Evolutionary conservation across 2,329 filamentous ascomycete genomes (phyloP), one percentile per base, ranked within the genome.

Genomic region (Microcyclospora tardicrescens): DNA sequence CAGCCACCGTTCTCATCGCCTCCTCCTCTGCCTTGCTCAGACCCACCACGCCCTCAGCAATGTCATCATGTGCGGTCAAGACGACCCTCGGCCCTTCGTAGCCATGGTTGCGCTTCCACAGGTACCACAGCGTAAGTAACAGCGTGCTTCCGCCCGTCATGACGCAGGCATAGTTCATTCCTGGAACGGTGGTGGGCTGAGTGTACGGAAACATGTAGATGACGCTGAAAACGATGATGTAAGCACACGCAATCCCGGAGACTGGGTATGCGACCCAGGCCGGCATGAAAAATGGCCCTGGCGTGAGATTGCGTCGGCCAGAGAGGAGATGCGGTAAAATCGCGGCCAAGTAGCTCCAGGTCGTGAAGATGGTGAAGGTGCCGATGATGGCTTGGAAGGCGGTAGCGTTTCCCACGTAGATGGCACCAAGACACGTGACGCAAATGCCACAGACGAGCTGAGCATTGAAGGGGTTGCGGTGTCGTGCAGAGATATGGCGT

Each of bases 371-470:
- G 37, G 74, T 66, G 53, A 74, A 77, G 0, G 65, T 69, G 9
- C 75, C 75, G 6, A 81, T 71, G 16, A 83, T 73, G 0, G 78
- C 78, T 32, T 73, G 71, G 59, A 83, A 84, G 0, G 79, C 79
- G 0, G 75, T 78, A 1, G 66, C 69, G 43, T 67, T 75, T n/a
- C 73, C 78, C 1, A 83, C 68, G 46, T 81, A 81, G 33, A 83
- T 76, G 32, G 65, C 67, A 0, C 76, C 77, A 0, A 83, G 62
- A 2, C 77, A 54, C 0, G 75, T 75, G 16, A 69, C 68, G 38
- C 69, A 57, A 31, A 60, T 44, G 3, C 64, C 59, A 61, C 68
- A 71, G 8, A 65, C 60, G 1, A 78, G 40, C 0, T 72, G 76
- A 0, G 75, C 70, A 44, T 72, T 69, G 43, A 74, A 66, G 0